Evolutionary conservation across 257 asterid species (phyloP).

Genomic region (Gardenia jasminoides): DNA sequence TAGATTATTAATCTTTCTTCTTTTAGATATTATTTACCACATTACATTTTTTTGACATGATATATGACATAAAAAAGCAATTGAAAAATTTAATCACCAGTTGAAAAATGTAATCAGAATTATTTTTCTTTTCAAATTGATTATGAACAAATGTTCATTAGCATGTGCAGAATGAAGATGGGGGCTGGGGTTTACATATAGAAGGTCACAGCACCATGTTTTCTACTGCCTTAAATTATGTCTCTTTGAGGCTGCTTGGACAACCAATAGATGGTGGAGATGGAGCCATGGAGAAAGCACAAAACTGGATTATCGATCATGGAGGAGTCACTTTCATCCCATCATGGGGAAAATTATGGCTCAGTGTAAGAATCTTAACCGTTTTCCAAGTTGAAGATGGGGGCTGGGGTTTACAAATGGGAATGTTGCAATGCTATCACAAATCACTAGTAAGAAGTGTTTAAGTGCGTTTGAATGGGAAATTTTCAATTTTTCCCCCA

Average conservation of each 20-base stretch:
- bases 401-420: too few species aligned
- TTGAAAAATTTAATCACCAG: too few species aligned
- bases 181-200: constrained; percentile 87
- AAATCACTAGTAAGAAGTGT: too few species aligned
- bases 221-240: constrained; percentile 56
- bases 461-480: too few species aligned
- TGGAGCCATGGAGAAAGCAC: constrained; percentile 47
- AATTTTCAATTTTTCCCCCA: too few species aligned
- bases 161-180: constrained; percentile 53
- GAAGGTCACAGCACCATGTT: constrained; percentile 75
- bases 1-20: too few species aligned
- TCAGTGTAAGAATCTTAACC: constrained; percentile 37
- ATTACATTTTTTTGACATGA: too few species aligned
- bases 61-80: too few species aligned
- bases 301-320: constrained; percentile 65
- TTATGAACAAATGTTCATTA: not conserved
- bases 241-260: constrained; percentile 53
- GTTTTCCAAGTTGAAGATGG: not conserved
- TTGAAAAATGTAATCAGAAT: too few species aligned
- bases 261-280: constrained; percentile 35
- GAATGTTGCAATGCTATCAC: not conserved
- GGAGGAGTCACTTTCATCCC: constrained; percentile 67
- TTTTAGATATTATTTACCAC: too few species aligned
- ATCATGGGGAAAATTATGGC: constrained; percentile 76
- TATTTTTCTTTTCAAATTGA: not conserved